These are phyloP conservation scores for Aspergillus carlsbadensis DNA, from an alignment of 495 filamentous ascomycete genomes.

Conservation along the genomic window DNA sequence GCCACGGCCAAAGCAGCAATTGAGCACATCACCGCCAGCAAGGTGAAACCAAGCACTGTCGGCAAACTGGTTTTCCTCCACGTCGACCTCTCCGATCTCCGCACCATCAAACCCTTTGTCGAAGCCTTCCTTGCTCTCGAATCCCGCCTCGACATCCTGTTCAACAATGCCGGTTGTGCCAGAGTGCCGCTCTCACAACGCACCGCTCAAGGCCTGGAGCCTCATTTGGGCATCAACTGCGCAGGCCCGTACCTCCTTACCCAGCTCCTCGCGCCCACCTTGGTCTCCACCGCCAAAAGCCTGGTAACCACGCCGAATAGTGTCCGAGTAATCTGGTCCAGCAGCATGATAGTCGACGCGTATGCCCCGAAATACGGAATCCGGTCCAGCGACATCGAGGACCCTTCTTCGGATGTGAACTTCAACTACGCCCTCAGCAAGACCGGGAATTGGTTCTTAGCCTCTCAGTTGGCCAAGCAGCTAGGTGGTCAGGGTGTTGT, in stretches of 20 bases:
- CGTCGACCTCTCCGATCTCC: conserved; percentile 47
- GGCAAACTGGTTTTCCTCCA: conserved; percentile 4
- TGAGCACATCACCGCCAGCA: conserved; percentile 19
- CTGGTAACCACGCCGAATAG: background rate
- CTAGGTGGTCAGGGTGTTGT: background rate
- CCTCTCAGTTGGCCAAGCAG: background rate
- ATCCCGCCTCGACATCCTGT: conserved; percentile 31
- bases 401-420: background rate
- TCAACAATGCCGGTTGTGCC: conserved; percentile 37
- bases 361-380: background rate
- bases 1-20: conserved; percentile 34
- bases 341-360: conserved; percentile 9
- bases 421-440: conserved; percentile 11
- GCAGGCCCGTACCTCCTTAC: conserved; percentile 55
- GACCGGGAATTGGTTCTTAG: conserved; percentile 10
- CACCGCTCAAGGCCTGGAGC: conserved; percentile 47
- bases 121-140: conserved; percentile 28
- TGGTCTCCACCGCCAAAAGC: conserved; percentile 12
- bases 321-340: conserved; percentile 10
- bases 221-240: conserved; percentile 52
- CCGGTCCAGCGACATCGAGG: background rate
- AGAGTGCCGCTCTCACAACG: conserved; percentile 25
- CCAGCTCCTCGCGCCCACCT: conserved; percentile 41
- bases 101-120: conserved; percentile 29
- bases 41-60: background rate